These are phyloP conservation scores for Breynia disticha DNA, from an alignment of 441 rosid species.

Conservation along the genomic window DNA sequence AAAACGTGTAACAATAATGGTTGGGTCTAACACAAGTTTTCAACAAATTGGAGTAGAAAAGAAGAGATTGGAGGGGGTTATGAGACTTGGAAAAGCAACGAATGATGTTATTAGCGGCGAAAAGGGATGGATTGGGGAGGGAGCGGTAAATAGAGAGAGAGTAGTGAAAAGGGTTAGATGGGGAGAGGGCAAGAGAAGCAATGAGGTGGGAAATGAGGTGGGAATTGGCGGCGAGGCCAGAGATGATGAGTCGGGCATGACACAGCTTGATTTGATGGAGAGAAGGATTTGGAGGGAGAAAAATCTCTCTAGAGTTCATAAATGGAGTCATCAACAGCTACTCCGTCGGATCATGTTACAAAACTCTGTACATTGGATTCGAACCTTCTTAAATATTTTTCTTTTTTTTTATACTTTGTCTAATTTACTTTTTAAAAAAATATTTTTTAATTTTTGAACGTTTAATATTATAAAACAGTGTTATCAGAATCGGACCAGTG, in stretches of 20 bases:
- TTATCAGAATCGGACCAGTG: too few relatives aligned
- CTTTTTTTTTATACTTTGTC: too few relatives aligned
- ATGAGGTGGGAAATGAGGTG: constrained; percentile 17
- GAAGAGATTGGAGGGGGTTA: constrained; percentile 12
- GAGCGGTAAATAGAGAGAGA: constrained; percentile 11
- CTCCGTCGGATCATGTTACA: too few relatives aligned
- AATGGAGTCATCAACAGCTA: too few relatives aligned
- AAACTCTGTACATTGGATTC: too few relatives aligned
- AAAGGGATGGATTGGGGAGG: constrained; percentile 7
- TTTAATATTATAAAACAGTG: too few relatives aligned
- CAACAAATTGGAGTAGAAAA: constrained; percentile 14
- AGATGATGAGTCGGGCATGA: constrained; percentile 20
- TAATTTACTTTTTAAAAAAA: too few relatives aligned
- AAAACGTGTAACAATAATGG: constrained; percentile 21
- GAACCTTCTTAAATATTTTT: too few relatives aligned
- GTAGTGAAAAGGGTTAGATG: constrained; percentile 13
- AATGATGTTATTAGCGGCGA: constrained; percentile 25
- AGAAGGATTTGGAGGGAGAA: constrained; percentile 1
- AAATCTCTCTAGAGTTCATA: too few relatives aligned
- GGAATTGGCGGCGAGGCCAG: constrained; percentile 8
- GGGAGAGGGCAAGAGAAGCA: constrained; percentile 14
- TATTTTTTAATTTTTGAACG: too few relatives aligned
- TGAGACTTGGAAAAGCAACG: constrained; percentile 18
- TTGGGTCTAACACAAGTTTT: constrained; percentile 11
- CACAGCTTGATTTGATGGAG: constrained; percentile 15